Percentiles rank a stretch among this genome's conserved stretches.
phyloP scores from a whole-genome alignment of 108 stramenopile genomes.

The Cyclotella atomus region DNA sequence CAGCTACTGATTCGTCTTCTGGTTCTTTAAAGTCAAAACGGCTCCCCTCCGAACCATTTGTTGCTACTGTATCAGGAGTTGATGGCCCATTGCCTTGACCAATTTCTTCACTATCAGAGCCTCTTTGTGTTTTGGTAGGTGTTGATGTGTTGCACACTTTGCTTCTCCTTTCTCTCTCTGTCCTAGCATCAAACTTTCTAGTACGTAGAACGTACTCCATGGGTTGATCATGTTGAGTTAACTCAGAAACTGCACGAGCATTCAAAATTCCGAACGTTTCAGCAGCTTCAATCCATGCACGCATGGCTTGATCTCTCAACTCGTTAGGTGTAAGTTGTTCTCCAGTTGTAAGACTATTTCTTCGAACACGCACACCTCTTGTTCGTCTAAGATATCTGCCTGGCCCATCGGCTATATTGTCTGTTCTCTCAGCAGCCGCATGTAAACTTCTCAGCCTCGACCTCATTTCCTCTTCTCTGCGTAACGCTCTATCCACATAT shows the following conservation, averaged over 20 bases:
- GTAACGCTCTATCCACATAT: slow-evolving; percentile 30
- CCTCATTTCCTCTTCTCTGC: slow-evolving; percentile 21
- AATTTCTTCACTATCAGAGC: not conserved
- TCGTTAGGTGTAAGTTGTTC: slow-evolving; percentile 1
- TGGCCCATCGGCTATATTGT: slow-evolving; percentile 16
- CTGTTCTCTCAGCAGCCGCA: slow-evolving; percentile 24
- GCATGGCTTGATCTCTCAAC: slow-evolving; percentile 24
- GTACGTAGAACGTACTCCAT: slow-evolving; percentile 50
- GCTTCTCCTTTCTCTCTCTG: slow-evolving; percentile 13
- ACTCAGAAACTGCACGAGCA: slow-evolving; percentile 9
- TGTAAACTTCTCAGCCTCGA: slow-evolving; percentile 13
- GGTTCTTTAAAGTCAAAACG: not conserved
- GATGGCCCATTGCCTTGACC: slow-evolving; percentile 5
- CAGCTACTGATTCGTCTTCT: not conserved
- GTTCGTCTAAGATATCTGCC: slow-evolving; percentile 27
- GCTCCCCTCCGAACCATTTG: not conserved
- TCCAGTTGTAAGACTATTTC: not conserved
- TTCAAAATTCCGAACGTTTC: slow-evolving; percentile 37
- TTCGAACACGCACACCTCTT: slow-evolving; percentile 18
- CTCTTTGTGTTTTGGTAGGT: slow-evolving; percentile 9
- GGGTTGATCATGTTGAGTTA: slow-evolving; percentile 1
- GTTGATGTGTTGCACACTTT: not conserved
- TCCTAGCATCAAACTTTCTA: slow-evolving; percentile 39
- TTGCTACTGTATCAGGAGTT: slow-evolving; percentile 41
- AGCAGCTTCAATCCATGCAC: slow-evolving; percentile 38